These are phyloP conservation scores for Neoscytalidium dimidiatum DNA, from an alignment of 2,329 filamentous ascomycete species.

Conservation along the genomic window DNA sequence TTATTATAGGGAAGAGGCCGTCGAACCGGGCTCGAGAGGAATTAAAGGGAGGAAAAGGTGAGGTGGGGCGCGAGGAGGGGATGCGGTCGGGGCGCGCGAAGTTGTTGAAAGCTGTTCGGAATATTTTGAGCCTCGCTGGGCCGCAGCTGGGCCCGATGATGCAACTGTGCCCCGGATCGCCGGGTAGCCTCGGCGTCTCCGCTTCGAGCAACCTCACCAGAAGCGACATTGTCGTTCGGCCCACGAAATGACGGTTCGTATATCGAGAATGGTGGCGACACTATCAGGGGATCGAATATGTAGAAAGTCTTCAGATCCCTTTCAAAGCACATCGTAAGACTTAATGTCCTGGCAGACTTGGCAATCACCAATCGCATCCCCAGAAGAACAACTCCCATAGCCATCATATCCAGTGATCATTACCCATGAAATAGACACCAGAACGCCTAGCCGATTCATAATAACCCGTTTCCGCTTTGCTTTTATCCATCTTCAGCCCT, in stretches of 20 bases:
- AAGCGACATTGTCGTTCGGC: background rate
- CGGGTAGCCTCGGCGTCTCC: slow-evolving; percentile 8
- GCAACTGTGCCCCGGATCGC: slow-evolving; percentile 9
- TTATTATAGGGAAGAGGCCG: too few species aligned
- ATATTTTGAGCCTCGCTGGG: background rate
- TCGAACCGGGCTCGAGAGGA: too few species aligned
- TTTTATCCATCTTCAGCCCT: background rate
- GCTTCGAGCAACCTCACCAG: background rate
- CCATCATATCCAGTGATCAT: background rate
- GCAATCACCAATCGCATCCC: background rate
- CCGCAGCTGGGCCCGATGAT: background rate
- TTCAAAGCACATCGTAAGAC: background rate
- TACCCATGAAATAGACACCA: background rate
- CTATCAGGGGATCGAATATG: background rate
- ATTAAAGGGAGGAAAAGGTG: background rate
- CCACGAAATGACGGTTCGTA: background rate
- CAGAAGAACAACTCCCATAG: background rate
- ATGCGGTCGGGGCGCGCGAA: background rate
- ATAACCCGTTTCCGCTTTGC: slow-evolving; percentile 1
- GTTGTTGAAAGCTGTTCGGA: slow-evolving; percentile 10
- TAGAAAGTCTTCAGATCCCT: too few species aligned
- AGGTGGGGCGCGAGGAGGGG: background rate
- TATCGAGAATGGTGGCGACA: background rate
- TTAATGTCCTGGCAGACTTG: background rate
- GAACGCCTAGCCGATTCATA: background rate